Base-by-base conservation (phyloP, 2,329 filamentous ascomycete genomes). In the Penicillium nordicum region DNA sequence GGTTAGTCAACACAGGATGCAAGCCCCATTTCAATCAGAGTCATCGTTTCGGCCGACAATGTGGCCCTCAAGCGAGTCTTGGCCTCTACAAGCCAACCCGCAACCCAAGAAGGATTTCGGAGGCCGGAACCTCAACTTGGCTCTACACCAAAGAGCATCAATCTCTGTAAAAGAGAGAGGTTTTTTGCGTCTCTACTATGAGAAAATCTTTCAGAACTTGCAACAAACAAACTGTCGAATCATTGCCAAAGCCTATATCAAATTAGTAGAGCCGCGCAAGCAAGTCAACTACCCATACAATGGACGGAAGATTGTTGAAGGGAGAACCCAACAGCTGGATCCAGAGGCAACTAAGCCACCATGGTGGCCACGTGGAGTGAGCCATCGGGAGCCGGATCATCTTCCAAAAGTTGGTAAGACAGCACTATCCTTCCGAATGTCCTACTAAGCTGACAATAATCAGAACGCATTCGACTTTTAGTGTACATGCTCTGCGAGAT, bases 401-500 rank as follows among this genome's bases (percentile, higher is more conserved):
- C 64, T 72, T 30, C 67, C 65, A 11, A 73, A 72, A 55, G 61
- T 65, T 36, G 69, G 69, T 72, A 63, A 47, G 67, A 43, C 25
- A 48, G 10, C 21, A 29, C 16, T 12, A 1, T 12, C 4, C 53
- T 10, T 12, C 10, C 21, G 12, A 18, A 40, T 38, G 9, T 6
- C 9, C n/a, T 10, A 23, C 43, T 3, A 8, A 6, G 25, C 49
- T 57, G 12, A 59, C 47, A 29, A n/a, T 43, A 0, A 6, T 12
- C 32, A 76, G 74, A 76, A 47, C 67, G 74, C 14, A 72, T 76
- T 30, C 67, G 68, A 30, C 70, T 76, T 25, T 67, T 77, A 14
- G 69, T 74, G 21, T 72, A 76, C 57, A 74, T 77, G 27, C 67
- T 77, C 14, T 72, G 73, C 55, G 69, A 76, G 25, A 58, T 76